Evolutionary conservation across 2,329 filamentous ascomycete genomes (phyloP), one percentile per base, ranked within the genome.

Genomic region (Aspergillus sp.): DNA sequence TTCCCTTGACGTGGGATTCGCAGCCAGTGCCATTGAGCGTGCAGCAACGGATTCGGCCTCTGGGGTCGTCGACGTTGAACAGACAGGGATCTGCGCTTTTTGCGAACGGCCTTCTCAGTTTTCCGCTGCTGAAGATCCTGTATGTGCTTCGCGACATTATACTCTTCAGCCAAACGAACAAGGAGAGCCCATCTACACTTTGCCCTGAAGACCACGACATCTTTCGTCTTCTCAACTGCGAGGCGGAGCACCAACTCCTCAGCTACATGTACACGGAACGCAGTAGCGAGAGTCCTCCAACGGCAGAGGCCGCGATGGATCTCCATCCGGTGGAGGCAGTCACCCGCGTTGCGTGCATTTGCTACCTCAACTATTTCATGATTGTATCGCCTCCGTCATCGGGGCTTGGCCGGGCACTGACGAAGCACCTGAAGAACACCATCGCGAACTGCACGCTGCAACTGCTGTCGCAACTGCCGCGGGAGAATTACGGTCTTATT

Each of bases 221-320:
- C 22, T 53, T 61, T 30, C 51, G 48, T n/a, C 36, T 49, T 5
- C 45, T 57, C 14, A 53, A 48, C 24, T 53, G 49, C 34, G 54
- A 60, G 38, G 37, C 53, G 13, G 59, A 63, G 38, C 53, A 60
- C 33, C 57, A 58, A 35, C 47, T 62, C 12, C 41, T 61, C 5
- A 57, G 53, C 17, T 61, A 63, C 36, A 48, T 58, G 14, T 58
- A 57, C 29, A 19, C 36, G 11, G 37, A 40, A 14, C 19, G 28
- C 5, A 16, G 24, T 10, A 32, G 10, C 28, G 22, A 15, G 19
- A 11, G 11, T 12, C 8, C 8, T 11, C 24, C 32, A 15, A 13
- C 22, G 8, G 28, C 32, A 5, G 27, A 35, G n/a, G n/a, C 33
- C 6, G 12, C 10, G 10, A 22, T 42, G 10, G 34, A 39, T 8